These are phyloP conservation scores for Camelina sativa DNA, from an alignment of 345 rosid genomes.

Conservation along the genomic window DNA sequence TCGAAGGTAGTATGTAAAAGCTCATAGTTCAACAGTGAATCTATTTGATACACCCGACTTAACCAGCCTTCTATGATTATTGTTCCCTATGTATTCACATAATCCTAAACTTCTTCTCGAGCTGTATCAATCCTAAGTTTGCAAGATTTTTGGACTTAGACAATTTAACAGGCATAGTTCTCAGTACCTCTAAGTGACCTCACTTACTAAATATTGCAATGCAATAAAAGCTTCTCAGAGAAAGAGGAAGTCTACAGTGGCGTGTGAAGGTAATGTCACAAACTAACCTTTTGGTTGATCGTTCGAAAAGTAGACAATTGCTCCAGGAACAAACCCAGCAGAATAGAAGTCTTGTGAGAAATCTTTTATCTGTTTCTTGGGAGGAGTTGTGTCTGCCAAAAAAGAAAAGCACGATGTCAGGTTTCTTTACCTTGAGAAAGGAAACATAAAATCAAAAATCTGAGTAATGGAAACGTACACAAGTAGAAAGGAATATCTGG, in stretches of 20 bases:
- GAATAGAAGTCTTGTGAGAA: slow-evolving; percentile 77
- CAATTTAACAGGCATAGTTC: neutral
- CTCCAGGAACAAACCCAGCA: slow-evolving; percentile 92
- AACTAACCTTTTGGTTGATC: slow-evolving; percentile 65
- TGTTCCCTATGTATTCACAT: neutral
- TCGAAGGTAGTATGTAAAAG: neutral
- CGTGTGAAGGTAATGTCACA: slow-evolving; percentile 14
- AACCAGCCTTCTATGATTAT: slow-evolving; percentile 21
- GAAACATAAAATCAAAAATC: neutral
- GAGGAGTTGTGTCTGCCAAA: slow-evolving; percentile 86
- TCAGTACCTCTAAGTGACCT: neutral
- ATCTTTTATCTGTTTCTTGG: slow-evolving; percentile 80
- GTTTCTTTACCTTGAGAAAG: neutral
- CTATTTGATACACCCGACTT: neutral
- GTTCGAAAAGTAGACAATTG: slow-evolving; percentile 82
- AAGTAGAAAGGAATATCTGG: slow-evolving; percentile 74
- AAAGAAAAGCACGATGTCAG: neutral
- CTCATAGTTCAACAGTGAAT: neutral
- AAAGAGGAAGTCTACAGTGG: neutral
- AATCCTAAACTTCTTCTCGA: neutral
- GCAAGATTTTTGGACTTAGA: neutral
- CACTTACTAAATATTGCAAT: slow-evolving; percentile 14
- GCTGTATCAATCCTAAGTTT: slow-evolving; percentile 2
- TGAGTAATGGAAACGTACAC: slow-evolving; percentile 56
- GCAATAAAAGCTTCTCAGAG: slow-evolving; percentile 3